These are phyloP conservation scores for Diphasiastrum complanatum DNA, from an alignment of 83 land plant genomes.

Conservation along the genomic window DNA sequence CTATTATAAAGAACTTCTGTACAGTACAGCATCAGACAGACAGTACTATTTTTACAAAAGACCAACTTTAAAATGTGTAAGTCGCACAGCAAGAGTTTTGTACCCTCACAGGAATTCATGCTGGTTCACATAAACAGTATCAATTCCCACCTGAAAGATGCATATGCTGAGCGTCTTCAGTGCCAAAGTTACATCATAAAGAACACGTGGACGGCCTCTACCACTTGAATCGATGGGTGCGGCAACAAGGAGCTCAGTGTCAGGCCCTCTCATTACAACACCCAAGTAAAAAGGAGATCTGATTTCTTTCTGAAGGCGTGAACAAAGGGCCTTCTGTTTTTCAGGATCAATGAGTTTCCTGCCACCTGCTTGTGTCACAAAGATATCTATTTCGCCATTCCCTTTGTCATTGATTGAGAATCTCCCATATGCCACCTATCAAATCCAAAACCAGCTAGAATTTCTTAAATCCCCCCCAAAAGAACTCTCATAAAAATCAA, in stretches of 20 bases:
- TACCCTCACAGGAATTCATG: no score
- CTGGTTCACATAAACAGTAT: no score
- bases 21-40: no score
- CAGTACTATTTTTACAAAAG: no score
- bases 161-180: conserved; percentile 47
- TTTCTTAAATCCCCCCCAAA: no score
- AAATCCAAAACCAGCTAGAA: neutral
- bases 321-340: conserved; percentile 49
- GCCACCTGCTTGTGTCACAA: conserved; percentile 67
- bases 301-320: conserved; percentile 49
- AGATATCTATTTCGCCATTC: conserved; percentile 56
- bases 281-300: conserved; percentile 46
- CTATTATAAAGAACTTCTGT: no score
- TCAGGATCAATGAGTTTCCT: conserved; percentile 64
- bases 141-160: conserved; percentile 55
- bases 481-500: no score
- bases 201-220: conserved; percentile 66
- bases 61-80: no score
- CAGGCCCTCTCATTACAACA: conserved; percentile 64
- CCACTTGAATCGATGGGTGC: conserved; percentile 64
- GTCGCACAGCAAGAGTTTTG: no score
- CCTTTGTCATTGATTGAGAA: conserved; percentile 29
- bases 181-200: conserved; percentile 65
- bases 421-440: conserved; percentile 74
- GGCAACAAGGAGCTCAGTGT: conserved; percentile 69